These are phyloP conservation scores for Fraxinus angustifolia DNA, from an alignment of 305 asterid species.

Conservation along the genomic window DNA sequence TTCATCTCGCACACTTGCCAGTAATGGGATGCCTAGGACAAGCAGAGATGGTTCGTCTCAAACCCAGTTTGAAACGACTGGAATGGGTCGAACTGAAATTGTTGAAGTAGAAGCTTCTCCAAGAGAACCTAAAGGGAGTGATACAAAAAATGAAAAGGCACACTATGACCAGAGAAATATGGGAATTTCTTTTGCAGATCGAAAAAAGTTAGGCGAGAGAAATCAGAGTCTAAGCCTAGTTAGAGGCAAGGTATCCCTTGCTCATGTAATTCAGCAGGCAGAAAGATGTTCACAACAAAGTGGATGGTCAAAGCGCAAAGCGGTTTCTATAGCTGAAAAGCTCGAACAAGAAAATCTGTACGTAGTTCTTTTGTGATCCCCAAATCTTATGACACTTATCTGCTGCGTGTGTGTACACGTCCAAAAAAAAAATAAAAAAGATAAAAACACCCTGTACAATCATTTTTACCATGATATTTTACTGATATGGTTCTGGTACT, in stretches of 20 bases:
- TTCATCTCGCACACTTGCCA: background rate
- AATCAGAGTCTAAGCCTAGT: slow-evolving; percentile 79
- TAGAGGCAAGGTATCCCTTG: slow-evolving; percentile 86
- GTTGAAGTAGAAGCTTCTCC: slow-evolving; percentile 12
- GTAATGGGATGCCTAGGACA: slow-evolving; percentile 24
- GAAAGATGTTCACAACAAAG: slow-evolving; percentile 62
- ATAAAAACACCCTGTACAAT: background rate
- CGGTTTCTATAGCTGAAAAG: slow-evolving; percentile 92
- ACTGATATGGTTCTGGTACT: background rate
- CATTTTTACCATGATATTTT: background rate
- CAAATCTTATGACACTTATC: background rate
- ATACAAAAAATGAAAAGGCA: slow-evolving; percentile 13
- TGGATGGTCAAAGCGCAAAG: slow-evolving; percentile 91
- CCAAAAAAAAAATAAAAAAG: background rate
- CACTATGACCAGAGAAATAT: slow-evolving; percentile 24
- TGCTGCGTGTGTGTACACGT: background rate
- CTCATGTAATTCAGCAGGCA: slow-evolving; percentile 88
- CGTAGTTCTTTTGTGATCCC: slow-evolving; percentile 19
- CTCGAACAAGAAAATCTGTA: slow-evolving; percentile 96
- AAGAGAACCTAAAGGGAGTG: slow-evolving; percentile 1
- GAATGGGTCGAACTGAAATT: slow-evolving; percentile 1
- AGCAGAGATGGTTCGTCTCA: background rate
- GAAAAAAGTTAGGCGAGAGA: slow-evolving; percentile 46
- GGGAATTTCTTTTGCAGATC: background rate
- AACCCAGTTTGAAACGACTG: background rate